A percentile compares a stretch with the other conserved stretches of the same genome.
These are phyloP conservation scores for Thelephora aurantiotincta DNA, from an alignment of 768 basidiomycete species.

Conservation along the genomic window DNA sequence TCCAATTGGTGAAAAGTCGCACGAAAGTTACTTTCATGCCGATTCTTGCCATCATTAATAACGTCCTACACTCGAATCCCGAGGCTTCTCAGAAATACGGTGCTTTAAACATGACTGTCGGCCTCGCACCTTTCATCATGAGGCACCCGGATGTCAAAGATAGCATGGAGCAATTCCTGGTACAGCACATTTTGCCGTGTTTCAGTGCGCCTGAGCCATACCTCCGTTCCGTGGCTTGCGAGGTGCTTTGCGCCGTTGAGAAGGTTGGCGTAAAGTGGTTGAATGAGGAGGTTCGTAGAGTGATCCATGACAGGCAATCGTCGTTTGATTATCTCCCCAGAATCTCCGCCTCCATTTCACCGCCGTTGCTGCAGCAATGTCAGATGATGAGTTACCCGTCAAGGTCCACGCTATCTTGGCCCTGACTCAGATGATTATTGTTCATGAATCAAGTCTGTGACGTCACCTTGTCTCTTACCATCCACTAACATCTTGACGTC, in stretches of 20 bases:
- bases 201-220: constrained; percentile 55
- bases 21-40: constrained; percentile 75
- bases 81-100: constrained; percentile 62
- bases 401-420: constrained; percentile 74
- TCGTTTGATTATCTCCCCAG: constrained; percentile 17
- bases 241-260: constrained; percentile 64
- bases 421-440: constrained; percentile 59
- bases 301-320: neutral
- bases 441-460: constrained; percentile 44
- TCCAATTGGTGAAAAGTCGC: constrained; percentile 63
- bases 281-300: constrained; percentile 36
- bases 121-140: constrained; percentile 69
- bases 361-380: constrained; percentile 50
- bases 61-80: constrained; percentile 47
- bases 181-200: constrained; percentile 62
- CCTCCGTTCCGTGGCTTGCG: constrained; percentile 73
- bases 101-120: constrained; percentile 71
- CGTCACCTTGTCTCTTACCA: constrained; percentile 2
- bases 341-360: constrained; percentile 50
- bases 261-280: constrained; percentile 59
- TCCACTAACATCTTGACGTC: neutral
- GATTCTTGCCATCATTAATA: constrained; percentile 66
- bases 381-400: constrained; percentile 72
- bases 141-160: constrained; percentile 67
- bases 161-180: constrained; percentile 66